A percentile compares a stretch with the other conserved stretches of the same genome.
Conservation (phyloP, 2,329 filamentous ascomycete species). For the Exophiala bonariae region DNA sequence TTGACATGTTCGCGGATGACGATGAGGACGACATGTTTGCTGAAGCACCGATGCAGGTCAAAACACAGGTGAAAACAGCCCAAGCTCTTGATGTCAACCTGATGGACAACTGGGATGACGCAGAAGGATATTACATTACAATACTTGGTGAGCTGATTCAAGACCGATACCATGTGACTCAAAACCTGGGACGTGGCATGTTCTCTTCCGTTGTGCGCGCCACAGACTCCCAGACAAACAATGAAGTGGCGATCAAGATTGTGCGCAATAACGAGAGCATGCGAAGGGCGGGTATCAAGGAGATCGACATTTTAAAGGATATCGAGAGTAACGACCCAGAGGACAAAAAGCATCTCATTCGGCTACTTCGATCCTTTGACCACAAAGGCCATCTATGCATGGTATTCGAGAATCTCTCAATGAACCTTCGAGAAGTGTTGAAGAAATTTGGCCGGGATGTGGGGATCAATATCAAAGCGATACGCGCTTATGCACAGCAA, state of each 20-base stretch:
- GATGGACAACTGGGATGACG: conserved; percentile 90
- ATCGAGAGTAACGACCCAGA: conserved; percentile 83
- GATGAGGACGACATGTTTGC: conserved; percentile 85
- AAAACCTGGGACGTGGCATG: conserved; percentile 87
- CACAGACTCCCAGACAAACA: conserved; percentile 70
- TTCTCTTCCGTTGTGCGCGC: conserved; percentile 96
- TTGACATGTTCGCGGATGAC: conserved; percentile 64
- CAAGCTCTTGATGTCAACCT: conserved; percentile 69
- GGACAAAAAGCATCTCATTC: conserved; percentile 87
- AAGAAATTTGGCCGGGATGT: conserved; percentile 96
- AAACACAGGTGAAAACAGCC: conserved; percentile 50
- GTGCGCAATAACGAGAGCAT: conserved; percentile 95
- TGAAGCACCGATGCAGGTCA: conserved; percentile 58
- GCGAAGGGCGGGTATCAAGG: conserved; percentile 86
- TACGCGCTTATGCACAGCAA: conserved; percentile 86
- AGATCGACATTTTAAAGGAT: conserved; percentile 89
- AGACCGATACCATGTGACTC: conserved; percentile 83
- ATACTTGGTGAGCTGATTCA: conserved; percentile 89
- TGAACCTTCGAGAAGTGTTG: conserved; percentile 89
- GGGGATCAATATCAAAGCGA: conserved; percentile 84
- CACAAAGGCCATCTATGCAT: conserved; percentile 95
- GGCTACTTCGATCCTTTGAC: conserved; percentile 83
- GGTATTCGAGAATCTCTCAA: conserved; percentile 89
- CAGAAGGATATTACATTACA: conserved; percentile 94
- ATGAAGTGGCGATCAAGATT: conserved; percentile 92